These are phyloP conservation scores for Trichosporon sp. DNA, from an alignment of 1,284 basidiomycete genomes.

Conservation along the genomic window DNA sequence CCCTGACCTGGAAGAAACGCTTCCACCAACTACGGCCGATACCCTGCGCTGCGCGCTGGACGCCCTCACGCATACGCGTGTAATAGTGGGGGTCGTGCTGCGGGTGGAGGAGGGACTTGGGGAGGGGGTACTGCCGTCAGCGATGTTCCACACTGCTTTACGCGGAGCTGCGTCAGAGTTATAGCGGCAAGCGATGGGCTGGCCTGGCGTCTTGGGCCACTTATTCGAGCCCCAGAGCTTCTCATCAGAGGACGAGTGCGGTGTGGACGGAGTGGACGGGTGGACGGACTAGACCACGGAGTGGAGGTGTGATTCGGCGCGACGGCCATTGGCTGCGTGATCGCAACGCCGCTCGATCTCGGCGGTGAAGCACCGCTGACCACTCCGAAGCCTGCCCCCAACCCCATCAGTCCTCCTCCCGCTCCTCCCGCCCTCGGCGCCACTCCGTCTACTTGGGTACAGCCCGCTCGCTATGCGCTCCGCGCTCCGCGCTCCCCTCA, in stretches of 20 bases:
- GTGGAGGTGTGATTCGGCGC: not conserved
- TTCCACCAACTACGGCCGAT: conserved; percentile 43
- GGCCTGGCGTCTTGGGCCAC: too few species aligned
- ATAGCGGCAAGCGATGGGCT: too few species aligned
- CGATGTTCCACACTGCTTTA: too few species aligned
- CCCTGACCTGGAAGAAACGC: conserved; percentile 43
- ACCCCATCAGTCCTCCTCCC: too few species aligned
- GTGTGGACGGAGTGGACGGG: not conserved
- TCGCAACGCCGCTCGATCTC: not conserved
- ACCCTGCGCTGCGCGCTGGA: conserved; percentile 33
- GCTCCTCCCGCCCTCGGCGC: too few species aligned
- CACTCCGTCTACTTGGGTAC: too few species aligned
- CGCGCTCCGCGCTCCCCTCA: not conserved
- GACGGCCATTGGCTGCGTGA: not conserved
- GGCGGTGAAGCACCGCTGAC: too few species aligned
- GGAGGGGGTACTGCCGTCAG: conserved; percentile 34
- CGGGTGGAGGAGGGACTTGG: conserved; percentile 28
- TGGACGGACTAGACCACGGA: not conserved
- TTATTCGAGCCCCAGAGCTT: too few species aligned
- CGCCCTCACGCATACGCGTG: conserved; percentile 38
- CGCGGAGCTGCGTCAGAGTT: too few species aligned
- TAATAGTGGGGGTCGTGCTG: conserved; percentile 40
- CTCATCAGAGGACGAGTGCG: too few species aligned
- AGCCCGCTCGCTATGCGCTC: too few species aligned
- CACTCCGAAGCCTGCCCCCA: too few species aligned